Base-by-base conservation (phyloP, 805 yeast genomes). In the Clavispora vitiphila region DNA sequence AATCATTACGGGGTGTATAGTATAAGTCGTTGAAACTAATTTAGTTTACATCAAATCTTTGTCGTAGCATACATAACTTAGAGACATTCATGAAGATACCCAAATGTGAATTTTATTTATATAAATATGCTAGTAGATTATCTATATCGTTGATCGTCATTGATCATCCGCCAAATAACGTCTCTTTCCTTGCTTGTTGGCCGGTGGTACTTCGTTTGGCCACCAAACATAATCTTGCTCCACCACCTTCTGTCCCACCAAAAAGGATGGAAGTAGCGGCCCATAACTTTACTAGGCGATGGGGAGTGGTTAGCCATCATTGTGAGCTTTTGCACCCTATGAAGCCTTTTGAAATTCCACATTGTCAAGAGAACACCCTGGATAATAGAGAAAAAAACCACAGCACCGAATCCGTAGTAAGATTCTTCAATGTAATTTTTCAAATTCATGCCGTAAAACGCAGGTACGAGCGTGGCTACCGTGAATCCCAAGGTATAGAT, bases 361-460 rank as follows among this genome's bases (percentile, higher is more conserved):
- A 72, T 52, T 0, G 87, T 79, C 35, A 85, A 72, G 1, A 72
- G 35, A 5, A 72, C 44, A 0, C 85, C 93, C 44, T 75, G 71
- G 0, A 78, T 11, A 2, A 78, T 50, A 9, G 88, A 80, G 4
- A 77, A 41, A 0, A 60, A 57, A 2, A 83, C 69, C 5, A 84
- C 81, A 1, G 71, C 65, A 0, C 74, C 78, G 60, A 86, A 86
- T 0, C 93, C 93, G 31, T 63, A 55, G 26, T 66, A 54, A 1
- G 85, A 77, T 4, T 83, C 86, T 58, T 86, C 95, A 5, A 85
- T 78, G 54, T 80, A 85, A 53, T 86, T 86, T 48, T 82, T 82
- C 53, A 86, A 65, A 55, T 86, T 86, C 95, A 86, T 86, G 25
- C 96, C 96, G 55, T 86, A 90, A 52, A 89, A 81, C 7, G 95